Percentiles rank a stretch among this genome's conserved stretches.
phyloP scores from a whole-genome alignment of 805 yeast genomes.

The Saccharomyces kudriavzevii region DNA sequence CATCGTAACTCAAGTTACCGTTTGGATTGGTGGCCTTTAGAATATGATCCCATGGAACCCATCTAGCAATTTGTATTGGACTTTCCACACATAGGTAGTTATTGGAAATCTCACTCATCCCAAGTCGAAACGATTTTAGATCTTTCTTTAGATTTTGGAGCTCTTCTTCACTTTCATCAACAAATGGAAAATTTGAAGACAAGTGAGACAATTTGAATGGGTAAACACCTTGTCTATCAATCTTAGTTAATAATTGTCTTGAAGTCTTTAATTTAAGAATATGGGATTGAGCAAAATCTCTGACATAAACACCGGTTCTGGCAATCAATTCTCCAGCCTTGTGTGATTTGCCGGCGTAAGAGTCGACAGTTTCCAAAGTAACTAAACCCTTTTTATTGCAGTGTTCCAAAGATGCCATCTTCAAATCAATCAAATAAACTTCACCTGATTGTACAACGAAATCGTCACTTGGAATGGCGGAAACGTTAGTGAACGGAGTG shows the following conservation, averaged over 20 bases:
- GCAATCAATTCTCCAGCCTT: constrained; percentile 44
- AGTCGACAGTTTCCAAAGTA: constrained; percentile 59
- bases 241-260: constrained; percentile 57
- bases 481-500: constrained; percentile 33
- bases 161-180: constrained; percentile 29
- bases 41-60: constrained; percentile 61
- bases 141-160: constrained; percentile 43
- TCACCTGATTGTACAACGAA: constrained; percentile 72
- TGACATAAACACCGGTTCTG: constrained; percentile 64
- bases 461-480: constrained; percentile 72
- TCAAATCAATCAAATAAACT: constrained; percentile 76
- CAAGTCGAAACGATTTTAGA: constrained; percentile 57
- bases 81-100: constrained; percentile 68
- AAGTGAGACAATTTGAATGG: constrained; percentile 83
- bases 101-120: constrained; percentile 71
- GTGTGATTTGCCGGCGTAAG: constrained; percentile 54
- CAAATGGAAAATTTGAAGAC: constrained; percentile 53
- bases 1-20: constrained; percentile 60
- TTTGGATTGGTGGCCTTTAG: constrained; percentile 58
- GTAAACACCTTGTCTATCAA: constrained; percentile 76
- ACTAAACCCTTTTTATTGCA: constrained; percentile 55
- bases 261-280: constrained; percentile 68
- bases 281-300: constrained; percentile 82
- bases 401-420: constrained; percentile 59
- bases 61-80: constrained; percentile 65